A percentile compares a stretch with the other conserved stretches of the same genome.
Evolutionary conservation across 1,139 yeast genomes (phyloP).

Genomic region (Candida sanyaensis): DNA sequence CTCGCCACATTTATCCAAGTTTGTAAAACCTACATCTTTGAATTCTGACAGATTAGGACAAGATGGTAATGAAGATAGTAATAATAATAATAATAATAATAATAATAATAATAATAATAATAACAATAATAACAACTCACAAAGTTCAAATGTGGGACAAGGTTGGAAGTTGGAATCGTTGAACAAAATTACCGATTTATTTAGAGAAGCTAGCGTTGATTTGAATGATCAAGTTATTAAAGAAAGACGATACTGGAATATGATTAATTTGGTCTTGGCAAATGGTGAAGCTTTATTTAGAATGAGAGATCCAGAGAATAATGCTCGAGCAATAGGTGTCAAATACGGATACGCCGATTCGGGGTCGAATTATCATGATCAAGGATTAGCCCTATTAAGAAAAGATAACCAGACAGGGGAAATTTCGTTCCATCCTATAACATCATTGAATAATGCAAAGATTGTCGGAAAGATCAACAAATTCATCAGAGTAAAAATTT

Average conservation of each 20-base stretch:
- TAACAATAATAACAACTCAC: constrained; percentile 20
- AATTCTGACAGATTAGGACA: constrained; percentile 59
- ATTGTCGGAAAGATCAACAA: constrained; percentile 33
- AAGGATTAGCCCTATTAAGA: constrained; percentile 71
- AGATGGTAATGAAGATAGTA: constrained; percentile 22
- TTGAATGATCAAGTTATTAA: constrained; percentile 55
- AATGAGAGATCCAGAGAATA: constrained; percentile 53
- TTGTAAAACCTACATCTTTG: constrained; percentile 78
- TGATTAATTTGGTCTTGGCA: constrained; percentile 49
- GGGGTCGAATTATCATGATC: constrained; percentile 74
- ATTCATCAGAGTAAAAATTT: constrained; percentile 54
- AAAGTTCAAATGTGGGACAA: constrained; percentile 54
- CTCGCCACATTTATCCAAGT: constrained; percentile 82
- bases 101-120: too few species aligned
- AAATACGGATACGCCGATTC: constrained; percentile 92
- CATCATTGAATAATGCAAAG: constrained; percentile 18
- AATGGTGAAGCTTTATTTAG: constrained; percentile 75
- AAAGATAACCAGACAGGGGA: constrained; percentile 37
- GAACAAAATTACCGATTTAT: constrained; percentile 51
- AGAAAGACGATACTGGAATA: constrained; percentile 78
- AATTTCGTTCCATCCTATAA: constrained; percentile 34
- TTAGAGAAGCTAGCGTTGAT: constrained; percentile 53
- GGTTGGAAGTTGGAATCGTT: constrained; percentile 88
- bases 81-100: too few species aligned
- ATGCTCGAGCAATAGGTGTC: constrained; percentile 62